Base-by-base conservation (phyloP, 306 rosid genomes). In the Ormosia semicastrata region DNA sequence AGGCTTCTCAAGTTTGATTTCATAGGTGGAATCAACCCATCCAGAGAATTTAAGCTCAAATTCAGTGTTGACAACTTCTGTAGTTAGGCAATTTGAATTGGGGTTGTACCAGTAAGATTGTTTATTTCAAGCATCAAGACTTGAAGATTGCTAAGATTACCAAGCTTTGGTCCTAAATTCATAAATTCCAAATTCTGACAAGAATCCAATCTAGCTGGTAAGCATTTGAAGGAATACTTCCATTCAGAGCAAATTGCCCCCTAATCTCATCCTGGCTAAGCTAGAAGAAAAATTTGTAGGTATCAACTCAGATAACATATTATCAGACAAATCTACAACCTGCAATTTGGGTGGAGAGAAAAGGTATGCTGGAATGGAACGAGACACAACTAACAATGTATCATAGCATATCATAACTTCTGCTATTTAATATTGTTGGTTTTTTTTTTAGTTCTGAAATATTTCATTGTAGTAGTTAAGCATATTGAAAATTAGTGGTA, bases 201-300 rank as follows among this genome's bases (percentile, higher is more conserved):
- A 33, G 75, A 86, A 43, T 87, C 81, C 84, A 94, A 73, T 15
- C 15, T 77, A 10, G 64, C 47, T 8, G 97, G 93, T 81, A 75
- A 33, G 60, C 43, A 29, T 11, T 69, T 3, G 78, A 7, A 40
- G 95, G 89, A 75, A 95, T 76, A 24, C 0, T 39, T 53, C 88
- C 97, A 50, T n/a, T 63, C 32, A 95, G 24, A 24, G 89, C 0
- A 0, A 10, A 84, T 95, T 95, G 59, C 58, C 60, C 34, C 99
- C 97, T 46, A 93, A 43, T 80, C 99, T 90, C 90, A 95, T 68
- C 83, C 95, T 88, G 30, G 83, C 71, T 73, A 95, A 78, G 50
- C 52, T 83, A 24, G 5, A 0, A 63, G 98, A 91, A 17, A 93
- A 14, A 3, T 6, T 29, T 46, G 17, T 1, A 6, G 94, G 99